These are phyloP conservation scores for Sporisorium iseilematis-ciliati DNA, from an alignment of 1,284 basidiomycete genomes.

Conservation along the genomic window DNA sequence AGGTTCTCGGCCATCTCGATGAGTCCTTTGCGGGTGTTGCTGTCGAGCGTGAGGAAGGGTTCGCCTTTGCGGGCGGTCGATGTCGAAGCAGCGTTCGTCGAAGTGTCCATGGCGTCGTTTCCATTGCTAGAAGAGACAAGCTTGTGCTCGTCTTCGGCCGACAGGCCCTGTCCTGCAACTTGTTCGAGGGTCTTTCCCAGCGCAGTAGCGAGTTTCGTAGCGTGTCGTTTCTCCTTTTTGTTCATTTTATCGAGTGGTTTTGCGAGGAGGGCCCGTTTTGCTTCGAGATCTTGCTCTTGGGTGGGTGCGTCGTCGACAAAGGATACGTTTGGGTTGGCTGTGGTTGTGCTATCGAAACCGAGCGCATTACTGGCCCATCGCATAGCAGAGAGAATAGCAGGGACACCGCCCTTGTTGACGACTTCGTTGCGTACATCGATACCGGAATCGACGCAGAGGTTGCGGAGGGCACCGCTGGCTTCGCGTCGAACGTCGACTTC, in stretches of 20 bases:
- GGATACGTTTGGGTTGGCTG: slow-evolving; percentile 18
- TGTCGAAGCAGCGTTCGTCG: neutral
- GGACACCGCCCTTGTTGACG: slow-evolving; percentile 55
- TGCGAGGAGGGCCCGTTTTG: slow-evolving; percentile 35
- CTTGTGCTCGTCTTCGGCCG: slow-evolving; percentile 31
- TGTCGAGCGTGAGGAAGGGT: slow-evolving; percentile 49
- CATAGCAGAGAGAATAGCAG: slow-evolving; percentile 50
- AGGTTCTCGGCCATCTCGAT: slow-evolving; percentile 58
- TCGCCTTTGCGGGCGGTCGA: slow-evolving; percentile 9
- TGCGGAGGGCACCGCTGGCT: slow-evolving; percentile 66
- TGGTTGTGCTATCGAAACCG: slow-evolving; percentile 34
- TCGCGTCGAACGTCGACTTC: slow-evolving; percentile 62
- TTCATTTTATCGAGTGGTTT: slow-evolving; percentile 68
- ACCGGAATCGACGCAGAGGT: slow-evolving; percentile 64
- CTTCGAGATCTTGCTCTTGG: slow-evolving; percentile 44
- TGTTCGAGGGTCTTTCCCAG: slow-evolving; percentile 46
- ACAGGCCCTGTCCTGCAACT: slow-evolving; percentile 33
- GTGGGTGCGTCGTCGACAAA: slow-evolving; percentile 38
- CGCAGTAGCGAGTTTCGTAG: slow-evolving; percentile 55
- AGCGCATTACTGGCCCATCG: slow-evolving; percentile 54
- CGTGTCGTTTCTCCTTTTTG: slow-evolving; percentile 66
- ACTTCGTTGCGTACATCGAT: slow-evolving; percentile 52
- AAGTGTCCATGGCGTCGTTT: slow-evolving; percentile 22
- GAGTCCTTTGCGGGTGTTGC: slow-evolving; percentile 48
- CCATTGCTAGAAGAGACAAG: slow-evolving; percentile 18